Evolutionary conservation across 495 filamentous ascomycete species (phyloP).

Genomic region (Aspergillus conjunctus): DNA sequence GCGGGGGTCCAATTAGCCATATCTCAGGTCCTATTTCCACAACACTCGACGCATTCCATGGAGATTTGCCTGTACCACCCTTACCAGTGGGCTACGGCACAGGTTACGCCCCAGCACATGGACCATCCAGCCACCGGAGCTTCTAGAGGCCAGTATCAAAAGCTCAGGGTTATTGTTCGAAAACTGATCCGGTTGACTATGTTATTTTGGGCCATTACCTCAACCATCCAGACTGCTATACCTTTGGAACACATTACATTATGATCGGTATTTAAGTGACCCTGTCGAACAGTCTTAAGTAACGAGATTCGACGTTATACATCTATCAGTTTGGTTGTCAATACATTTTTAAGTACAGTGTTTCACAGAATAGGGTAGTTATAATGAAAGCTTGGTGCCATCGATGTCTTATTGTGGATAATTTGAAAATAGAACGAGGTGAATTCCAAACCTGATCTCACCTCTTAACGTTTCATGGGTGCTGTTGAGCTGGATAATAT

Average conservation of each 20-base stretch:
- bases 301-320: too few species aligned
- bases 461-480: not conserved
- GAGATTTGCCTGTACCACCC: slow-evolving; percentile 36
- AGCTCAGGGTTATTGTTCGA: not conserved
- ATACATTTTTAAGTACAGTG: too few species aligned
- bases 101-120: slow-evolving; percentile 38
- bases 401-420: too few species aligned
- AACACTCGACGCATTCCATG: slow-evolving; percentile 36
- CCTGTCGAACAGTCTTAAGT: too few species aligned
- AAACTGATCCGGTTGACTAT: not conserved
- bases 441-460: not conserved
- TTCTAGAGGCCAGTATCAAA: slow-evolving; percentile 23
- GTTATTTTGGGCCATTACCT: not conserved
- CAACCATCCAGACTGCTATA: too few species aligned
- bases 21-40: slow-evolving; percentile 34
- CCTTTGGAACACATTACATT: too few species aligned
- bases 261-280: too few species aligned
- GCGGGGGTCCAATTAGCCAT: slow-evolving; percentile 26
- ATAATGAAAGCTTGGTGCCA: too few species aligned
- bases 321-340: too few species aligned
- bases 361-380: too few species aligned
- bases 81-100: slow-evolving; percentile 38
- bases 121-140: slow-evolving; percentile 31
- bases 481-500: not conserved
- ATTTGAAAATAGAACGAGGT: not conserved